These are phyloP conservation scores for Penicillium brasilianum DNA, from an alignment of 2,329 filamentous ascomycete genomes.

Conservation along the genomic window DNA sequence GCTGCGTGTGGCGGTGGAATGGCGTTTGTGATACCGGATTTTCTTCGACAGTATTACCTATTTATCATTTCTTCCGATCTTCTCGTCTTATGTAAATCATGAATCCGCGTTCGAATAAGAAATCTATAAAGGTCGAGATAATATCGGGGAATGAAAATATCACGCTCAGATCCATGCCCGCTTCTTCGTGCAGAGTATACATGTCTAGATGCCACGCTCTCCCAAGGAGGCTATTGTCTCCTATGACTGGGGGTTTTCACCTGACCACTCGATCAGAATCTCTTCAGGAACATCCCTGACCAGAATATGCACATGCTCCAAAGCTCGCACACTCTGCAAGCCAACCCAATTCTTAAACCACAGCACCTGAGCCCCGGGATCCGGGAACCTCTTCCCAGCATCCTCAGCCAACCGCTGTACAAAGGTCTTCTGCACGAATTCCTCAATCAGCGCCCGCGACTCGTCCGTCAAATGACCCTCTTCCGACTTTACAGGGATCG, in stretches of 20 bases:
- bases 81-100: neutral
- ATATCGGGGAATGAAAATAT: too few relatives aligned
- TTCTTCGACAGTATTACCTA: slow-evolving; percentile 6
- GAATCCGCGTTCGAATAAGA: neutral
- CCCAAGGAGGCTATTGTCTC: neutral
- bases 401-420: slow-evolving; percentile 48
- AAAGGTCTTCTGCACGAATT: slow-evolving; percentile 58
- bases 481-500: slow-evolving; percentile 52
- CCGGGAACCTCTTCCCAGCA: slow-evolving; percentile 32
- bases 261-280: slow-evolving; percentile 53
- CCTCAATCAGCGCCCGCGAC: slow-evolving; percentile 54
- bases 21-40: slow-evolving; percentile 30
- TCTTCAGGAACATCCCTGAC: slow-evolving; percentile 54
- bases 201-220: neutral
- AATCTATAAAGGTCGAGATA: too few relatives aligned
- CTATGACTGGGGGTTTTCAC: slow-evolving; percentile 33
- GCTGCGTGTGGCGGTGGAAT: slow-evolving; percentile 17
- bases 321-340: slow-evolving; percentile 63
- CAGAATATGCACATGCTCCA: slow-evolving; percentile 64
- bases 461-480: slow-evolving; percentile 58
- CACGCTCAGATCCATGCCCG: neutral
- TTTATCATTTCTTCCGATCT: neutral
- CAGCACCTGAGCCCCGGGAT: slow-evolving; percentile 54
- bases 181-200: neutral
- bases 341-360: slow-evolving; percentile 71